phyloP scores from a whole-genome alignment of 1,139 yeast species.

The Kodamaea ohmeri region DNA sequence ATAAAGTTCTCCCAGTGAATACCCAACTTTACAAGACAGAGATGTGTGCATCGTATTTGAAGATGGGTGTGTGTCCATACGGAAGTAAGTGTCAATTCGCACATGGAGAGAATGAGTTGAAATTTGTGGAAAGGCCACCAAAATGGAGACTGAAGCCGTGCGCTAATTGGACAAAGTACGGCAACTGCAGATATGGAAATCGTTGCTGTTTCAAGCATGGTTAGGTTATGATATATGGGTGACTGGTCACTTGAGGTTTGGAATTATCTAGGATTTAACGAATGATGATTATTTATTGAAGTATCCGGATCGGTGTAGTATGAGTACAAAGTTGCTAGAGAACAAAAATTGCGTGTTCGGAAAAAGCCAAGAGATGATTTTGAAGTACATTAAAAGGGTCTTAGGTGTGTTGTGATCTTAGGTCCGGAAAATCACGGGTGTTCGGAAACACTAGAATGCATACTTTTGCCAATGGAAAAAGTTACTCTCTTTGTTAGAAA shows the following conservation, averaged over 20 bases:
- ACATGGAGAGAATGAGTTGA: slow-evolving; percentile 79
- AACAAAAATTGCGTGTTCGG: slow-evolving; percentile 6
- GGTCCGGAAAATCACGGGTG: too few relatives aligned
- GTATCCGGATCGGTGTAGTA: slow-evolving; percentile 4
- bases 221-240: slow-evolving; percentile 4
- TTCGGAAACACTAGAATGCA: too few relatives aligned
- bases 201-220: slow-evolving; percentile 89
- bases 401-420: too few relatives aligned
- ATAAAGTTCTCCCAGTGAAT: slow-evolving; percentile 37
- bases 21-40: slow-evolving; percentile 86
- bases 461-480: too few relatives aligned
- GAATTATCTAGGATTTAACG: slow-evolving; percentile 5
- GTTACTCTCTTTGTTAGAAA: too few relatives aligned
- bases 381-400: too few relatives aligned
- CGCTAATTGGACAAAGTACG: slow-evolving; percentile 80
- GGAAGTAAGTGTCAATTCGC: slow-evolving; percentile 94
- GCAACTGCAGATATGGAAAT: slow-evolving; percentile 83
- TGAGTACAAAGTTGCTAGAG: too few relatives aligned
- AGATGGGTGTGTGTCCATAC: slow-evolving; percentile 77
- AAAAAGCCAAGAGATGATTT: background rate
- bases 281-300: slow-evolving; percentile 9
- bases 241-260: slow-evolving; percentile 5
- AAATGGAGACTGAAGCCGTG: slow-evolving; percentile 93
- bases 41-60: slow-evolving; percentile 75
- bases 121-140: slow-evolving; percentile 68